These are phyloP conservation scores for Crucihimalaya himalaica DNA, from an alignment of 345 rosid species.

Conservation along the genomic window DNA sequence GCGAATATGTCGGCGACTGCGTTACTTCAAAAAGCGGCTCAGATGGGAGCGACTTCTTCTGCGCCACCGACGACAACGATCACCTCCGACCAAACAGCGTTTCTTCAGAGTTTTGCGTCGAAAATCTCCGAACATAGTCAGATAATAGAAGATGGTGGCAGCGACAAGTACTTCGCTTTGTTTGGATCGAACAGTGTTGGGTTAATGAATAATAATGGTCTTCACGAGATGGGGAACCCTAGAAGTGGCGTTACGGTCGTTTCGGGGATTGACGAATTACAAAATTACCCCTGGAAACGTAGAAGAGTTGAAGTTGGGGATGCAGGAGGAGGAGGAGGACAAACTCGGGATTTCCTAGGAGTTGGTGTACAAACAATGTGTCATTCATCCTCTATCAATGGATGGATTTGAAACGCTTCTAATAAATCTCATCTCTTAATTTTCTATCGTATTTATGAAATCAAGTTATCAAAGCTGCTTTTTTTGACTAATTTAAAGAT, in stretches of 20 bases:
- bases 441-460: slow-evolving; percentile 18
- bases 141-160: slow-evolving; percentile 44
- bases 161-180: slow-evolving; percentile 55
- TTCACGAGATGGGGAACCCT: slow-evolving; percentile 43
- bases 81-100: slow-evolving; percentile 50
- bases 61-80: not conserved
- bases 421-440: not conserved
- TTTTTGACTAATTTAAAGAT: not conserved
- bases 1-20: slow-evolving; percentile 92
- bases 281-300: slow-evolving; percentile 39
- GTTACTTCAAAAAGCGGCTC: slow-evolving; percentile 90
- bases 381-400: slow-evolving; percentile 50
- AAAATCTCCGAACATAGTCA: slow-evolving; percentile 47
- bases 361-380: slow-evolving; percentile 68
- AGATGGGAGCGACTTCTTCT: slow-evolving; percentile 66
- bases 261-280: slow-evolving; percentile 46
- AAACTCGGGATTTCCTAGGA: slow-evolving; percentile 93
- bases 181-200: slow-evolving; percentile 34
- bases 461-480: not conserved
- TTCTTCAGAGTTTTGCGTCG: slow-evolving; percentile 52
- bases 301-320: slow-evolving; percentile 41
- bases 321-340: slow-evolving; percentile 50
- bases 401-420: slow-evolving; percentile 57
- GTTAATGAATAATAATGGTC: slow-evolving; percentile 23
- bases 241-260: slow-evolving; percentile 36